Percentiles rank a stretch among this genome's conserved stretches.
Conservation (phyloP, 2,329 filamentous ascomycete species). For the Alternaria postmessia region DNA sequence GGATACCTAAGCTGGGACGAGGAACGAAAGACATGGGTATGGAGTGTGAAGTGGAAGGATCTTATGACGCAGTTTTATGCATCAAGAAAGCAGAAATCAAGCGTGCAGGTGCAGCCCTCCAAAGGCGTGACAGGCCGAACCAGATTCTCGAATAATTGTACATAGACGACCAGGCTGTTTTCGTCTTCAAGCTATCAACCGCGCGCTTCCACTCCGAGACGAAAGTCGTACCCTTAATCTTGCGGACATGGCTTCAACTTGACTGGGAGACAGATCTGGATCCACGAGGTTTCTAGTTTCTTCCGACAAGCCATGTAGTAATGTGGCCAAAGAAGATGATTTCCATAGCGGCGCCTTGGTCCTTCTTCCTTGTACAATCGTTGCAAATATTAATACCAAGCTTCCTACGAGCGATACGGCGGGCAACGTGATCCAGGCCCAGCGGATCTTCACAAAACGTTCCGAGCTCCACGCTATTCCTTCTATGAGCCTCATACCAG, state of each 20-base stretch:
- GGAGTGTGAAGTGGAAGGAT: conserved; percentile 30
- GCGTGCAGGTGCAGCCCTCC: too few species aligned
- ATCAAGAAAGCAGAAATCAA: too few species aligned
- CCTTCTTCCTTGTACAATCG: conserved; percentile 16
- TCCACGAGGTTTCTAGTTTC: conserved; percentile 16
- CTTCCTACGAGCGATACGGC: conserved; percentile 14
- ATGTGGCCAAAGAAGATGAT: conserved; percentile 26
- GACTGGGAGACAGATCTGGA: conserved; percentile 15
- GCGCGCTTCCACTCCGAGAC: background rate
- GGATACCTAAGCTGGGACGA: conserved; percentile 30
- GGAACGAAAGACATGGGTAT: conserved; percentile 26
- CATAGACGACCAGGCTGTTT: background rate
- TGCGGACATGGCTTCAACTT: conserved; percentile 23
- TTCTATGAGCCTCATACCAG: conserved; percentile 10
- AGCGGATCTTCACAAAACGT: conserved; percentile 20
- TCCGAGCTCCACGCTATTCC: conserved; percentile 26
- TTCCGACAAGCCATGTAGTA: conserved; percentile 29
- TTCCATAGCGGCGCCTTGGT: conserved; percentile 22
- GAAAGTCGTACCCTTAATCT: conserved; percentile 8
- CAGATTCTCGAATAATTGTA: too few species aligned
- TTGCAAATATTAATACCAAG: conserved; percentile 21
- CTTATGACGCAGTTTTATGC: conserved; percentile 16
- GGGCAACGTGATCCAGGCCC: conserved; percentile 27
- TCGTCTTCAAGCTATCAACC: background rate
- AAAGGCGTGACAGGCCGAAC: too few species aligned